Conservation (phyloP, 2,329 filamentous ascomycete genomes). For the Blumeria hordei region DNA sequence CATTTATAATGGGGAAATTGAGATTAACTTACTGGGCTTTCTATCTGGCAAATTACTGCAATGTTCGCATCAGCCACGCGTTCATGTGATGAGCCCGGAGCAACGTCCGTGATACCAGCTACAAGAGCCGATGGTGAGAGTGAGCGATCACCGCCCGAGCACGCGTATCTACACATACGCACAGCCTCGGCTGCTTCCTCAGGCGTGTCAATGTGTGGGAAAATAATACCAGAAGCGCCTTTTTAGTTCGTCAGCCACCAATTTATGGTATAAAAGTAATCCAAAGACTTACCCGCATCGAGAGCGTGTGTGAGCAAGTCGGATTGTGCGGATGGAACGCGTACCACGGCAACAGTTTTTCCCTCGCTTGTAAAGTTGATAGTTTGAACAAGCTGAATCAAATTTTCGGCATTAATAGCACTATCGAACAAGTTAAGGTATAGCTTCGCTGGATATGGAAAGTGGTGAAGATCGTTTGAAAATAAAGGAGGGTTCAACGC, state of each 20-base stretch:
- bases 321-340: neutral
- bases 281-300: neutral
- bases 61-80: neutral
- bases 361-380: slow-evolving; percentile 1
- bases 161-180: neutral
- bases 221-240: slow-evolving; percentile 1
- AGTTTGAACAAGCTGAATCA: neutral
- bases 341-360: neutral
- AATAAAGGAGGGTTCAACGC: neutral
- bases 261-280: neutral
- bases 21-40: neutral
- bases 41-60: slow-evolving; percentile 1
- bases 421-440: neutral
- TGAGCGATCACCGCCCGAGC: neutral
- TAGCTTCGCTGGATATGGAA: neutral
- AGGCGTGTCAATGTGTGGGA: slow-evolving; percentile 1
- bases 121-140: slow-evolving; percentile 1
- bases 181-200: neutral
- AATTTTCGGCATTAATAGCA: neutral
- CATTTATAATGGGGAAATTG: neutral
- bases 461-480: neutral
- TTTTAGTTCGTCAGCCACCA: neutral
- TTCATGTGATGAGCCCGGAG: neutral
- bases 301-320: neutral
- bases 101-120: neutral